phyloP scores from a whole-genome alignment of 768 basidiomycete species.

The Amylocystis lapponica region DNA sequence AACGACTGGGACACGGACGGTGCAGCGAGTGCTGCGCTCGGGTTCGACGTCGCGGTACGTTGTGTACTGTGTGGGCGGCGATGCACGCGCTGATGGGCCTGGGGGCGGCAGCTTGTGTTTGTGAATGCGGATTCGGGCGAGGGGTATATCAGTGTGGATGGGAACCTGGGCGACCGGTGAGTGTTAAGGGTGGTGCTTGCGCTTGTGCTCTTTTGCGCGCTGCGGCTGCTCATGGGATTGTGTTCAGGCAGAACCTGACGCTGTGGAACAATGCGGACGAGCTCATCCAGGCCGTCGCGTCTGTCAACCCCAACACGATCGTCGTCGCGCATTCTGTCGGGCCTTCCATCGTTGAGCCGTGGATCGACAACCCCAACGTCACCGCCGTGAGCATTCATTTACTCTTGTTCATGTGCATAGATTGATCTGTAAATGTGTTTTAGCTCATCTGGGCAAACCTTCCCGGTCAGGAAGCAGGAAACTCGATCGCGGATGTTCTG shows the following conservation, averaged over 20 bases:
- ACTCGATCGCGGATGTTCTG: constrained; percentile 69
- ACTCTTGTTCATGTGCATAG: neutral
- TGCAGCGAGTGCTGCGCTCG: constrained; percentile 34
- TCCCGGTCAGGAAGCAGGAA: constrained; percentile 71
- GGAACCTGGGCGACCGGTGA: constrained; percentile 50
- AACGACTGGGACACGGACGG: constrained; percentile 42
- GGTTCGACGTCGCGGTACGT: neutral
- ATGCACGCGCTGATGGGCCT: too few species aligned
- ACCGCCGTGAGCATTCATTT: constrained; percentile 30
- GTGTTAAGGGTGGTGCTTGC: neutral
- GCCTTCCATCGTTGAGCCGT: constrained; percentile 58
- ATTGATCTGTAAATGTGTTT: constrained; percentile 17
- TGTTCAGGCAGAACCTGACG: constrained; percentile 33
- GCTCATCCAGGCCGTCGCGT: constrained; percentile 52
- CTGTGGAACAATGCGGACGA: constrained; percentile 32
- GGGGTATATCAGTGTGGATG: constrained; percentile 52
- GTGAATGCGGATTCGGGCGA: constrained; percentile 37
- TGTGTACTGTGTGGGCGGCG: too few species aligned
- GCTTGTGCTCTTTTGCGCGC: neutral
- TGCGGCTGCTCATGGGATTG: constrained; percentile 16
- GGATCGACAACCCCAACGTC: constrained; percentile 73
- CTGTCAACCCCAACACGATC: constrained; percentile 68
- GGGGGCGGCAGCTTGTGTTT: constrained; percentile 36
- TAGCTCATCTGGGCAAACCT: constrained; percentile 15
- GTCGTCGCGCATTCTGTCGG: constrained; percentile 78